phyloP scores from a whole-genome alignment of 2,329 filamentous ascomycete species.

The Pseudocercospora musae region DNA sequence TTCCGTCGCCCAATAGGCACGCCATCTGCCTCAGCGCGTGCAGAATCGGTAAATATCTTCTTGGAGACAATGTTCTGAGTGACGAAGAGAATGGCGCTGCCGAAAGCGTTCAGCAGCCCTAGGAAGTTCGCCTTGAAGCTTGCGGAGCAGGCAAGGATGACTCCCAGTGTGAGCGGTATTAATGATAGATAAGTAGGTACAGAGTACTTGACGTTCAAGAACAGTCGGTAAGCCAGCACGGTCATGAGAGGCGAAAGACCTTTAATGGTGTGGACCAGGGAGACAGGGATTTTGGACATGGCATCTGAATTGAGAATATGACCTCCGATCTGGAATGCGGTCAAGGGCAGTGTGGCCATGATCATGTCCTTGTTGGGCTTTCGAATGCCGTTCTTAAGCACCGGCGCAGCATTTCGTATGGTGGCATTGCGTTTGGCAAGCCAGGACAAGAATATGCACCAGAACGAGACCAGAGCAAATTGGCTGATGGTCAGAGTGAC shows the following conservation, averaged over 20 bases:
- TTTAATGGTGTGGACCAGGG: constrained; percentile 97
- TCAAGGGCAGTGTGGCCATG: constrained; percentile 81
- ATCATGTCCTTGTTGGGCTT: constrained; percentile 78
- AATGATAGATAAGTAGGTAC: constrained; percentile 74
- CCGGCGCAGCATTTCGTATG: constrained; percentile 69
- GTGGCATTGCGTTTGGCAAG: constrained; percentile 69
- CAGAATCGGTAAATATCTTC: constrained; percentile 92
- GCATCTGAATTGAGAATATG: constrained; percentile 93
- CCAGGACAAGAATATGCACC: constrained; percentile 77
- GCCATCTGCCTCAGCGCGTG: constrained; percentile 73
- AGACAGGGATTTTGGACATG: constrained; percentile 91
- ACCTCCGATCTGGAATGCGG: constrained; percentile 87
- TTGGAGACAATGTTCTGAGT: constrained; percentile 99
- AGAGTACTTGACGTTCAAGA: constrained; percentile 87
- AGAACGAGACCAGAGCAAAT: constrained; percentile 86
- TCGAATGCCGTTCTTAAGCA: constrained; percentile 79
- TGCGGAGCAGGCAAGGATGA: constrained; percentile 92
- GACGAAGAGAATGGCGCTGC: constrained; percentile 91
- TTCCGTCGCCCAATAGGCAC: constrained; percentile 66
- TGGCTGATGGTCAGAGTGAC: constrained; percentile 89
- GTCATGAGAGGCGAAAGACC: constrained; percentile 94
- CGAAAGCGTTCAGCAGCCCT: constrained; percentile 83
- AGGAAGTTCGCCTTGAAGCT: constrained; percentile 86
- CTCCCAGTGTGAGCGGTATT: constrained; percentile 84
- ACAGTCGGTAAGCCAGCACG: constrained; percentile 83